A percentile compares a stretch with the other conserved stretches of the same genome.
phyloP scores from a whole-genome alignment of 257 asterid genomes.

The Lantana camara region DNA sequence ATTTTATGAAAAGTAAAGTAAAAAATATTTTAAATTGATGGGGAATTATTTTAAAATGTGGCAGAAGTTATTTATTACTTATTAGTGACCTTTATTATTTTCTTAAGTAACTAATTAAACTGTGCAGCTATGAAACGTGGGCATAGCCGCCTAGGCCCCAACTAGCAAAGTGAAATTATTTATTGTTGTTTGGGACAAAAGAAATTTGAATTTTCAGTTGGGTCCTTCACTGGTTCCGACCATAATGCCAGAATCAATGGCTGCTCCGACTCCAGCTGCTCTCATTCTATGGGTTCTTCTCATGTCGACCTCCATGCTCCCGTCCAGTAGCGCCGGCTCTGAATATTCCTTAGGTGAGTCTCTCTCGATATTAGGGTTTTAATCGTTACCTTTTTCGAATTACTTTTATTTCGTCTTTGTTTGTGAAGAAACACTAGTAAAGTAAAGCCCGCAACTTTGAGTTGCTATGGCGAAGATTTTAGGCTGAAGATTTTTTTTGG shows the following conservation, averaged over 20 bases:
- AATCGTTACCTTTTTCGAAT: not conserved
- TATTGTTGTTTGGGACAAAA: too few relatives aligned
- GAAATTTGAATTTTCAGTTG: conserved; percentile 14
- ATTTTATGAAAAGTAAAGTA: too few relatives aligned
- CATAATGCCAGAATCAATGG: conserved; percentile 35
- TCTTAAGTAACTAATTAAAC: too few relatives aligned
- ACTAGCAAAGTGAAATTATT: too few relatives aligned
- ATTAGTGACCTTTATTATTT: too few relatives aligned
- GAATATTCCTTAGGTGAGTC: conserved; percentile 58
- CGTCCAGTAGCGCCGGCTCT: conserved; percentile 32
- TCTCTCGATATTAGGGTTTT: conserved; percentile 20
- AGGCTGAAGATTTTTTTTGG: conserved; percentile 3
- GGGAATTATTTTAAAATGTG: too few relatives aligned
- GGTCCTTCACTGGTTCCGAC: not conserved
- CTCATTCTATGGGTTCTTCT: conserved; percentile 37
- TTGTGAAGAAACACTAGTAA: conserved; percentile 21
- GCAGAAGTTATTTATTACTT: too few relatives aligned
- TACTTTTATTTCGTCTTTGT: not conserved
- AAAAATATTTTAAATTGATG: too few relatives aligned
- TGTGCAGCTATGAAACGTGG: too few relatives aligned
- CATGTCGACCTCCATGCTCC: conserved; percentile 20
- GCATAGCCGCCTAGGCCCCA: too few relatives aligned
- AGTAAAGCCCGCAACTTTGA: not conserved
- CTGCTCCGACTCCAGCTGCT: conserved; percentile 31
- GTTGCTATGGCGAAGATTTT: conserved; percentile 4